Evolutionary conservation across 352 stramenopile genomes (phyloP).

Genomic region (Globisporangium nodosum): DNA sequence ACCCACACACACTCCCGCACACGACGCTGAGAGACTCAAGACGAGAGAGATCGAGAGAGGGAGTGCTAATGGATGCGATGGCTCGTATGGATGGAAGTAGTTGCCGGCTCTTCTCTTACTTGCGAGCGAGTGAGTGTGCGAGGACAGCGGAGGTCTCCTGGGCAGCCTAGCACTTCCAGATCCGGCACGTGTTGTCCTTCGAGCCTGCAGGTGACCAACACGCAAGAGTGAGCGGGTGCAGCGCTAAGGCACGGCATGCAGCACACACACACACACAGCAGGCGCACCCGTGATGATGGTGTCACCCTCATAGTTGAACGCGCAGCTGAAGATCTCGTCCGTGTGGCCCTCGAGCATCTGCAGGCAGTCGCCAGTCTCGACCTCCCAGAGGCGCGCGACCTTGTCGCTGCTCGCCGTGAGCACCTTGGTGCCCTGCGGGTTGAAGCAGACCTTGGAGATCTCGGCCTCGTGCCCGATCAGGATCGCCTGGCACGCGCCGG

Average conservation of each 20-base stretch:
- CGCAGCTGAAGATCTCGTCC: conserved; percentile 96
- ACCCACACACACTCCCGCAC: background rate
- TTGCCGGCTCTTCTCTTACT: background rate
- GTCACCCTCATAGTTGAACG: conserved; percentile 96
- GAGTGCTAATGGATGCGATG: background rate
- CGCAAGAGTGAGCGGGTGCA: background rate
- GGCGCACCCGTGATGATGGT: conserved; percentile 94
- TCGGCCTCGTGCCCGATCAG: conserved; percentile 94
- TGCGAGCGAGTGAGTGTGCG: background rate
- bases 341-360: conserved; percentile 95
- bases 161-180: conserved; percentile 62
- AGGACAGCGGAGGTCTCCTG: background rate
- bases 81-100: background rate
- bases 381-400: conserved; percentile 91
- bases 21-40: background rate
- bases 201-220: conserved; percentile 30
- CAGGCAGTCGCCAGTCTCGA: conserved; percentile 92
- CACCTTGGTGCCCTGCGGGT: conserved; percentile 92
- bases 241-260: background rate
- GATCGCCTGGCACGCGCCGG: conserved; percentile 91
- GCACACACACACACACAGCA: background rate
- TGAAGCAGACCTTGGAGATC: conserved; percentile 95
- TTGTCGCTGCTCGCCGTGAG: conserved; percentile 94
- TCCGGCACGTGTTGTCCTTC: conserved; percentile 84
- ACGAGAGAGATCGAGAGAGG: background rate